phyloP scores from a whole-genome alignment of 495 filamentous ascomycete genomes.

The Parathielavia hyrcaniae region DNA sequence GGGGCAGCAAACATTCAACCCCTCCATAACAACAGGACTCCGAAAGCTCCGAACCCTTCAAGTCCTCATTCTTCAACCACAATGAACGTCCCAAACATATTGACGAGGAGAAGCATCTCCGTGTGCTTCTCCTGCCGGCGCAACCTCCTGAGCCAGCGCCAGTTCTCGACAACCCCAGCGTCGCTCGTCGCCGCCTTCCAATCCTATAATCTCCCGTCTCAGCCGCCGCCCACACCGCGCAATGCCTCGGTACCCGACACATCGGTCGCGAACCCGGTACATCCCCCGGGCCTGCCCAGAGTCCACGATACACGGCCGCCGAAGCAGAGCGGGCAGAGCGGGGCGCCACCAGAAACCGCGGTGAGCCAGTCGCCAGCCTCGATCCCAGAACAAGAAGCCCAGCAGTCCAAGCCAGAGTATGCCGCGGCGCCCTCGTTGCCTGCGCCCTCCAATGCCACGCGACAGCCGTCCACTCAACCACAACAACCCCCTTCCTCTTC shows the following conservation, averaged over 20 bases:
- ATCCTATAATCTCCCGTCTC: slow-evolving; percentile 60
- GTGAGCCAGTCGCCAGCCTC: not conserved
- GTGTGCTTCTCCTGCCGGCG: slow-evolving; percentile 30
- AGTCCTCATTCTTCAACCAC: not conserved
- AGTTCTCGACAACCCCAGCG: slow-evolving; percentile 57
- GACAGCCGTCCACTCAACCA: not conserved
- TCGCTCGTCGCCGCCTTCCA: slow-evolving; percentile 60
- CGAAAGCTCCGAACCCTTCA: not conserved
- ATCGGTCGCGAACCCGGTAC: slow-evolving; percentile 55
- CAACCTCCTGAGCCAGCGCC: slow-evolving; percentile 48
- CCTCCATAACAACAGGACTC: not conserved
- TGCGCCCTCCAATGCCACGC: not conserved
- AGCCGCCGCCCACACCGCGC: slow-evolving; percentile 56
- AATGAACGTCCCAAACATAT: slow-evolving; percentile 28
- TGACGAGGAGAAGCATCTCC: slow-evolving; percentile 22
- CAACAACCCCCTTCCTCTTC: slow-evolving; percentile 5
- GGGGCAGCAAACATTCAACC: not conserved
- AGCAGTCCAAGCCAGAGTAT: slow-evolving; percentile 47
- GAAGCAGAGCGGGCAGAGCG: slow-evolving; percentile 24
- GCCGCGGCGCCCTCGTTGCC: slow-evolving; percentile 7
- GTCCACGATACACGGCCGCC: slow-evolving; percentile 51
- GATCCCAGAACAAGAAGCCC: slow-evolving; percentile 58
- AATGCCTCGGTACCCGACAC: slow-evolving; percentile 60
- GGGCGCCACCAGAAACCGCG: slow-evolving; percentile 17
- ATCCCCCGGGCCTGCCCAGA: slow-evolving; percentile 34